Evolutionary conservation across 768 basidiomycete species (phyloP), one percentile per base, ranked within the genome.

Genomic region (Pisolithus sp.): DNA sequence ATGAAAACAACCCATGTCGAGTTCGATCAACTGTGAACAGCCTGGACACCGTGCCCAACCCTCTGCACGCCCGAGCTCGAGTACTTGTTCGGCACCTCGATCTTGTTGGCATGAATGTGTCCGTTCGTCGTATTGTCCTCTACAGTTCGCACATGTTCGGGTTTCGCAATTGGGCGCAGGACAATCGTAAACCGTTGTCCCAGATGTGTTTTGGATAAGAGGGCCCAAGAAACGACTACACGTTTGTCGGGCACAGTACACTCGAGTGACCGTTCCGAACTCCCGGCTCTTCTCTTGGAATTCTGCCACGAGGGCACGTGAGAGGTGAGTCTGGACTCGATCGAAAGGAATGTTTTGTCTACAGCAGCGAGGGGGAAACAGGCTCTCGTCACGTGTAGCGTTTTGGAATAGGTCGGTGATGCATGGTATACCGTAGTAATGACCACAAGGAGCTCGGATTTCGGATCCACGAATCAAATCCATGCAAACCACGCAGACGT

Each of bases 331-430:
- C 28, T 44, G 54, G 23, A 71, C 66, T 2, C 53, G 54, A 12
- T 31, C 10, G 31, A 67, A 41, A 28, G 69, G 56, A 20, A 75
- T 69, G 7, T 53, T 52, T 28, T 58, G 58, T 30, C 63, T 55
- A 53, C 74, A 75, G 54, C 74, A 74, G 23, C 67, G 66, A 28
- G 74, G 73, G 4, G 73, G 74, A 55, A 64, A 73, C 26, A 76
- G 65, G 1, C 66, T 59, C 52, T 75, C 74, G 56, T 75, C 74
- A 18, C 51, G 55, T 5, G 60, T 65, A 1, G 73, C 62, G 15
- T 62, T 53, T 48, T 66, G 53, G 61, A 73, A 71, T 44, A 75
- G 64, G 34, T 65, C 57, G 3, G 61, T 59, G 26, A 67, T 9
- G 54, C 74, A 75, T n/a, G 1, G 57, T 10, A 55, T 51, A 48